Base-by-base conservation (phyloP, 2,329 filamentous ascomycete species). In the Pyrenophora seminiperda region DNA sequence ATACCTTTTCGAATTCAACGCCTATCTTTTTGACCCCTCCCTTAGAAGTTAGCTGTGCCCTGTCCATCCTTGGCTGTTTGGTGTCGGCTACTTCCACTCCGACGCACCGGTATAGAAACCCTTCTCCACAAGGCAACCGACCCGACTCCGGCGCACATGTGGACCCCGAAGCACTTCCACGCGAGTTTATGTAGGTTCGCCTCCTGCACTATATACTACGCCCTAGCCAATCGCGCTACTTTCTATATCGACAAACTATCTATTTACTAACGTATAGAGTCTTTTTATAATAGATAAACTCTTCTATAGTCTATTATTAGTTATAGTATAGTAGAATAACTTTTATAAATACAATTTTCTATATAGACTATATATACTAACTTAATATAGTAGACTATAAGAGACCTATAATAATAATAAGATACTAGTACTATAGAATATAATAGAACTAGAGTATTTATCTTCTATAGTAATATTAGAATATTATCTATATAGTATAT, bases 1-100 rank as follows among this genome's bases (percentile, higher is more conserved):
- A 58, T 56, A 56, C 55, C 55, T 56, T 46, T 56, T 53, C 33
- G 43, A 58, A 53, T 58, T 56, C 13, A 50, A 45, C 22, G 41
- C 31, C 47, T 31, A 29, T 44, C 19, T 50, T 50, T 45, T 43
- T 41, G 19, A 19, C 29, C 22, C 29, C 14, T 29, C 22, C 11
- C 43, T 29, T n/a, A n/a, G n/a, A n/a, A n/a, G n/a, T 39, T 22
- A 19, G 24, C 20, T 39, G 43, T 32, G 43, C 22, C 22, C 22
- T 27, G 2, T 10, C 41, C 29, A 41, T 29, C 19, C 40, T 41
- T 20, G 22, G 10, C 14, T 15, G 9, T 40, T 33, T 33, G 13
- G 14, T 36, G 36, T 31, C 31, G 32, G 46, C n/a, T 37, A 24
- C 13, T 37, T 9, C 29, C 33, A 17, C 15, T n/a, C 29, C 44